Conservation (phyloP, 805 yeast genomes). For the Candida incommunis region DNA sequence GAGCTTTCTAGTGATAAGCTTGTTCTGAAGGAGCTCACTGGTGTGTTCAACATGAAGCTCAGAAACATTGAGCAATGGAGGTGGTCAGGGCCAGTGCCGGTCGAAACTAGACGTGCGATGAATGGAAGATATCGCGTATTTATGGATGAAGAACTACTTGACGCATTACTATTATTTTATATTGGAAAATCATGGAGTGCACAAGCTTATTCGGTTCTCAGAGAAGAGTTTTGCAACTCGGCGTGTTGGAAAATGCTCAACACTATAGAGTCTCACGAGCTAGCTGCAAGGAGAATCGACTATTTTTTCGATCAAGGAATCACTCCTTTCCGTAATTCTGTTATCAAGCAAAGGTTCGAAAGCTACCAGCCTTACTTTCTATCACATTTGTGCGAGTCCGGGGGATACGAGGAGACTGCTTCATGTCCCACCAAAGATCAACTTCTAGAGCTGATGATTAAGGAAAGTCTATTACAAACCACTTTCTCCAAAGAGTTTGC, state of each 20-base stretch:
- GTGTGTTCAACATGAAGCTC: constrained; percentile 1
- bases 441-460: background rate
- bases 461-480: background rate
- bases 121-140: constrained; percentile 4
- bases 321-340: background rate
- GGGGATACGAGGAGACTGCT: background rate
- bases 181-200: constrained; percentile 1
- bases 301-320: background rate
- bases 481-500: background rate
- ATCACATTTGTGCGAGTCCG: background rate
- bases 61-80: background rate
- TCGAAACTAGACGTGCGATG: constrained; percentile 1
- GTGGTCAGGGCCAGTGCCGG: background rate
- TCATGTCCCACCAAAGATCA: background rate
- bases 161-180: background rate
- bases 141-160: background rate
- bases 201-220: background rate
- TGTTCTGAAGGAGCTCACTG: background rate
- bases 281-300: background rate
- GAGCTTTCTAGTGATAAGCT: background rate
- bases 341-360: background rate
- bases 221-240: background rate
- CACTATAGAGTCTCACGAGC: background rate
- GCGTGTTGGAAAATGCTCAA: background rate
- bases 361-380: background rate